Base-by-base conservation (phyloP, 371 early-diverging fungal species). In the Mucor racemosus region DNA sequence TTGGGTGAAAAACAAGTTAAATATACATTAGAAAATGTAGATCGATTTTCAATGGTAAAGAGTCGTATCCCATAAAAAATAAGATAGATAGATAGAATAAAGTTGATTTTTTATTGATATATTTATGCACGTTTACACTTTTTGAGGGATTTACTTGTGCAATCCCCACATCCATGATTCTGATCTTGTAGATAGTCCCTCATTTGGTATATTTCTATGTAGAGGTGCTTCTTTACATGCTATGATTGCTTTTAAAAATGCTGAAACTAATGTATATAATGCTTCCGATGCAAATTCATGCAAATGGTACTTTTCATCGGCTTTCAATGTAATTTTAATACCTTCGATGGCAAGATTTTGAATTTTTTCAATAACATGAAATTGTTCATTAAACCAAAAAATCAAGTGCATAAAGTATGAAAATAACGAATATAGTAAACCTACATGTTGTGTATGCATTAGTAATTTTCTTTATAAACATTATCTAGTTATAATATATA, bases 21-120 rank as follows among this genome's bases (percentile, higher is more conserved):
- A 61, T 80, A 86, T 65, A 90, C 89, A 6, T 80, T 97, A 64
- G 95, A 95, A 60, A 91, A 88, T 35, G 91, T 97, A 50, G 95
- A 95, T 71, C 84, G 97, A 26, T 97, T 93, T 78, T 88, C 92
- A 35, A 87, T 97, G 84, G 94, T 94, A 62, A 94, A 92, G 76
- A 94, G 93, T 69, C 86, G 95, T 11, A 94, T 96, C 59, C 94
- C 94, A 26, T 96, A n/a, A 78, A 72, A 15, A 17, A 35, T 35
- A 55, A 11, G 31, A 14, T 21, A 21, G 0, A 48, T 21, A 21
- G 0, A 1, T n/a, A 15, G 9, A 15, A 44, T 44, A 44, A 36
- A 36, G 36, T 36, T 36, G 4, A 36, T 36, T 36, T 36, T 6
- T 36, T n/a, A 44, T 44, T 15, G 7, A 44, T 44, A n/a, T 15